Evolutionary conservation across 2,329 filamentous ascomycete species (phyloP), one percentile per base, ranked within the genome.

Genomic region (Camillea tinctor): DNA sequence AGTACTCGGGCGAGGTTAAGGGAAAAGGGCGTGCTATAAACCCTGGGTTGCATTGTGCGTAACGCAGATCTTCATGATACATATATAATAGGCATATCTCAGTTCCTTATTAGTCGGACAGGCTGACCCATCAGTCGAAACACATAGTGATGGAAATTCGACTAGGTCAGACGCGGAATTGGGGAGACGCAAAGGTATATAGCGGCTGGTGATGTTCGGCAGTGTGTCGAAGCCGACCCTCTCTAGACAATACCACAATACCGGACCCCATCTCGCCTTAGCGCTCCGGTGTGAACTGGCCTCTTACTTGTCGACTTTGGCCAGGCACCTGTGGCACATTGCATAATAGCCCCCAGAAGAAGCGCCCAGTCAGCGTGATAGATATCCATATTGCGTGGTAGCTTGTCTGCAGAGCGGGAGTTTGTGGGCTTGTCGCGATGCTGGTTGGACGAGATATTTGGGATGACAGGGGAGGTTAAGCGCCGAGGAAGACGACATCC

Each of bases 111-210:
- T 67, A 68, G 66, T 65, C 66, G 63, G 63, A 77, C 76, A 77
- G 80, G 77, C 78, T 79, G 73, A 60, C 72, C 74, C 73, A 75
- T 73, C 70, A 75, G 72, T 74, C 79, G 80, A 83, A 83, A 84
- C 81, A 79, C 78, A 76, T 75, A 73, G 69, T 77, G 78, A 79
- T 75, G 71, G 76, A 77, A 74, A 80, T 76, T 71, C 72, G 74
- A 77, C 76, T 77, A 77, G 75, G 74, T 74, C 72, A 68, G 72
- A 71, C 72, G 71, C 74, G 71, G 68, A 72, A 73, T 73, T 75
- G 76, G 77, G 78, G 75, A 74, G 72, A 71, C 72, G 77, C 17
- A 76, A 75, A 76, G 77, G 82, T 84, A 84, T 84, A 83, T 84
- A 83, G 81, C 80, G 80, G 79, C 76, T 81, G 79, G 74, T 82